These are phyloP conservation scores for Penicillium decumbens DNA, from an alignment of 2,329 filamentous ascomycete genomes.

Conservation along the genomic window DNA sequence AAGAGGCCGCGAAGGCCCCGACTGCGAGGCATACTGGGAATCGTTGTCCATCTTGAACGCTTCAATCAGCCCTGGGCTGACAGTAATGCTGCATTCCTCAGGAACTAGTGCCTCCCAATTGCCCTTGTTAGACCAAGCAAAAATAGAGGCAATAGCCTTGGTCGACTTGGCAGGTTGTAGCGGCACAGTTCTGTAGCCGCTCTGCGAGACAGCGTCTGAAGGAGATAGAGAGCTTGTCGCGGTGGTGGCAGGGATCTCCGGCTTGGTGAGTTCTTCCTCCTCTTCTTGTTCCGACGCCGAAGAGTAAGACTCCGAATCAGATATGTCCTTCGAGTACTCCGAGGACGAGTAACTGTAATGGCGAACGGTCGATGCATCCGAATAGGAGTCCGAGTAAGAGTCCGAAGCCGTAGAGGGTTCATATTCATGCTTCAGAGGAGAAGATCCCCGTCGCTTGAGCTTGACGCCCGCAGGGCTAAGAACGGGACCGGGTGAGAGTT, in stretches of 20 bases:
- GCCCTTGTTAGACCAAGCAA: conserved; percentile 60
- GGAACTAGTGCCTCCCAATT: conserved; percentile 58
- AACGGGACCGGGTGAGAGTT: conserved; percentile 43
- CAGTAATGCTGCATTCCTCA: conserved; percentile 58
- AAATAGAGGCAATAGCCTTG: conserved; percentile 57
- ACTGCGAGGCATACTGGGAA: conserved; percentile 6
- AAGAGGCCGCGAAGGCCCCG: conserved; percentile 44
- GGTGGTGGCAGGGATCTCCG: conserved; percentile 38
- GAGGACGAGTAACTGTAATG: conserved; percentile 37
- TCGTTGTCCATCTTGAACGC: conserved; percentile 54
- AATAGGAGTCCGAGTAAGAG: conserved; percentile 46
- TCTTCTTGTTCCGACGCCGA: conserved; percentile 52
- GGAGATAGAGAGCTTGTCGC: conserved; percentile 63
- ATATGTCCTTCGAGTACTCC: conserved; percentile 30
- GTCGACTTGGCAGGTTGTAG: conserved; percentile 46
- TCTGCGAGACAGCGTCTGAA: conserved; percentile 77
- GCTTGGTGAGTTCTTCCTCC: conserved; percentile 48
- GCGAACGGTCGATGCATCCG: conserved; percentile 53
- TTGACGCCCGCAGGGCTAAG: conserved; percentile 47
- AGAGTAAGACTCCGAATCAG: conserved; percentile 10
- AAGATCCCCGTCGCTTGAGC: conserved; percentile 70
- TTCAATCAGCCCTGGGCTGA: conserved; percentile 62
- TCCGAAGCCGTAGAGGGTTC: conserved; percentile 72
- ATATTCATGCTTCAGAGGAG: conserved; percentile 95
- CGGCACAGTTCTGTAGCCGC: conserved; percentile 56